Evolutionary conservation across 2,329 filamentous ascomycete genomes (phyloP).

Genomic region (Ceratocystis huliohia): DNA sequence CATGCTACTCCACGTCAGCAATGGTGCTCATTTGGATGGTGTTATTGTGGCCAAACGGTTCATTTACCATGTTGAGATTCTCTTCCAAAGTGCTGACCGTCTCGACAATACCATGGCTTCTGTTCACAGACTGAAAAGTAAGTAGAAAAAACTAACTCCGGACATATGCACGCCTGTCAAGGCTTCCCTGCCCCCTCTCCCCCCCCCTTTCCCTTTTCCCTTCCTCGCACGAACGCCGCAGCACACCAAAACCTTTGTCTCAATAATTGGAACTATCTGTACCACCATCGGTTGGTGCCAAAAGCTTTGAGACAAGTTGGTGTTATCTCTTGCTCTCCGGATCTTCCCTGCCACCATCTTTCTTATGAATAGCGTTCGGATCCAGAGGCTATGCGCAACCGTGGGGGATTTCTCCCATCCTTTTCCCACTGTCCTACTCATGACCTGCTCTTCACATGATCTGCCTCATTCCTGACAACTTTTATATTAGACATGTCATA

Average conservation of each 20-base stretch:
- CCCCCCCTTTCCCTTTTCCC: background rate
- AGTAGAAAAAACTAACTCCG: slow-evolving; percentile 24
- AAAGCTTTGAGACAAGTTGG: slow-evolving; percentile 1
- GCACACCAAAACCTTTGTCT: background rate
- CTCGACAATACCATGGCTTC: slow-evolving; percentile 59
- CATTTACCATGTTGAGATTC: slow-evolving; percentile 86
- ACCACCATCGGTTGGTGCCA: background rate
- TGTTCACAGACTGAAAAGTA: slow-evolving; percentile 46
- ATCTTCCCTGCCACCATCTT: slow-evolving; percentile 7
- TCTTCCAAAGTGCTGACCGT: slow-evolving; percentile 79
- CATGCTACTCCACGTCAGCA: slow-evolving; percentile 97
- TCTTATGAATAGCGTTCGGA: background rate
- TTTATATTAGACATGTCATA: slow-evolving; percentile 61
- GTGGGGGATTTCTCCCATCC: background rate
- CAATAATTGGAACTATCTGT: background rate
- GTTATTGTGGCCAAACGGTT: slow-evolving; percentile 92
- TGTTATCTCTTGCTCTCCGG: slow-evolving; percentile 1
- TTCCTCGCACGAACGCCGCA: background rate
- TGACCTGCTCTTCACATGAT: slow-evolving; percentile 15
- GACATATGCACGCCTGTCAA: slow-evolving; percentile 1
- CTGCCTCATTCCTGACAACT: slow-evolving; percentile 10
- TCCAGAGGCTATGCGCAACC: background rate
- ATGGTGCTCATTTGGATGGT: slow-evolving; percentile 89
- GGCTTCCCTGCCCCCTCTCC: background rate
- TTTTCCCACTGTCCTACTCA: background rate